Evolutionary conservation across 371 early-diverging fungal species (phyloP), one percentile per base, ranked within the genome.

Genomic region (Haplosporangium sp.): DNA sequence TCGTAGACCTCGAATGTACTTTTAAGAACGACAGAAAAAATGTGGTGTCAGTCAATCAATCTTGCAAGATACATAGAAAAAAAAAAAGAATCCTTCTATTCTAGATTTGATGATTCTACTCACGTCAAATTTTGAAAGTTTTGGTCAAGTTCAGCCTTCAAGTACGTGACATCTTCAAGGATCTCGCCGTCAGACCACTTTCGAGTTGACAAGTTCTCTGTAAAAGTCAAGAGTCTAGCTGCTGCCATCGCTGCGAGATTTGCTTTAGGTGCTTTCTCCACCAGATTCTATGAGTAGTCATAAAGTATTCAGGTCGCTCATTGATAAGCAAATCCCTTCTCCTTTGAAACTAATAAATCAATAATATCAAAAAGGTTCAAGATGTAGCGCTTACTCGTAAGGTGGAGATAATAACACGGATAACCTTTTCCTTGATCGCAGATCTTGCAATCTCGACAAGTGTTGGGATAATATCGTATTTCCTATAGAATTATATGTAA

Each of bases 131-230:
- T 91, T 48, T 94, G 93, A 71, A 94, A 89, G 74, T 90, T 88
- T 62, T 90, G 90, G 61, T 90, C 88, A 59, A 98, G 84, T 69
- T 93, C 89, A 37, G 89, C 90, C 62, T 92, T 88, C 65, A 99
- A 71, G 75, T 82, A 92, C 15, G 85, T 86, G 42, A 99, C 84
- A 66, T 96, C 97, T 35, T 94, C 94, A 44, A 86, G 64, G 70
- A 99, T 92, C 52, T 99, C 99, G 8, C 84, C 74, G 85, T 99
- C 99, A n/a, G 94, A 91, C 93, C 95, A 96, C 84, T 96, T 97
- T 53, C 99, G 91, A 34, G 91, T 86, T 34, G 90, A 82, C 74
- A 98, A 87, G 34, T 92, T 93, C 67, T 95, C 95, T 65, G 90
- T 86, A 62, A 95, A 93, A 17, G 88, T 88, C 15, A 95, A 86